A percentile compares a stretch with the other conserved stretches of the same genome.
phyloP scores from a whole-genome alignment of 2,329 filamentous ascomycete genomes.

The Tolypocladium cylindrosporum region DNA sequence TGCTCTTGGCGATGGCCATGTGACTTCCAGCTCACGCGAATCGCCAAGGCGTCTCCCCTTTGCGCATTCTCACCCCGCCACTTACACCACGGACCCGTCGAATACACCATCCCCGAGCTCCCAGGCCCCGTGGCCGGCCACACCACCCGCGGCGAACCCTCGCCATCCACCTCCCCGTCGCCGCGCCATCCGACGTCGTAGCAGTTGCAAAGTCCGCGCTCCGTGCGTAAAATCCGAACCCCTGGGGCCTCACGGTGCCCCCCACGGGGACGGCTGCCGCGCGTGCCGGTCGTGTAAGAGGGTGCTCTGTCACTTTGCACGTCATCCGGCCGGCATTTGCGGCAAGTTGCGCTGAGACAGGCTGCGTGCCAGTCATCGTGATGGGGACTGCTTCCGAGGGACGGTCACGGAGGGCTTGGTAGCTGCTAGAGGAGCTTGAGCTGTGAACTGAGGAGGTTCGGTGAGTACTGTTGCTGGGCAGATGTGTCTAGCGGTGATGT shows the following conservation, averaged over 20 bases:
- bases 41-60: not conserved
- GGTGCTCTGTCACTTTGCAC: not conserved
- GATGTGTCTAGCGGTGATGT: no score
- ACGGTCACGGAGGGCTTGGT: no score
- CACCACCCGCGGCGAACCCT: not conserved
- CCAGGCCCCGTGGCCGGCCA: not conserved
- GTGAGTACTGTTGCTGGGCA: no score
- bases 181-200: not conserved
- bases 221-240: not conserved
- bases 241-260: not conserved
- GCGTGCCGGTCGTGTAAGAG: not conserved
- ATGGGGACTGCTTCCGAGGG: not conserved
- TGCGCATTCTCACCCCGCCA: not conserved
- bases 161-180: not conserved
- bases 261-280: not conserved
- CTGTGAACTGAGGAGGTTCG: no score
- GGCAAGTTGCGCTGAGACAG: not conserved
- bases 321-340: not conserved
- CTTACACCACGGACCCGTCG: not conserved
- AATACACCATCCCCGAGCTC: no score
- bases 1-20: not conserved
- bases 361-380: not conserved
- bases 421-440: no score
- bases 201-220: not conserved
- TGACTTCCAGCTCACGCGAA: not conserved